Percentiles rank a stretch among this genome's conserved stretches.
These are phyloP conservation scores for Kluyveromyces siamensis DNA, from an alignment of 805 yeast species.

Conservation along the genomic window DNA sequence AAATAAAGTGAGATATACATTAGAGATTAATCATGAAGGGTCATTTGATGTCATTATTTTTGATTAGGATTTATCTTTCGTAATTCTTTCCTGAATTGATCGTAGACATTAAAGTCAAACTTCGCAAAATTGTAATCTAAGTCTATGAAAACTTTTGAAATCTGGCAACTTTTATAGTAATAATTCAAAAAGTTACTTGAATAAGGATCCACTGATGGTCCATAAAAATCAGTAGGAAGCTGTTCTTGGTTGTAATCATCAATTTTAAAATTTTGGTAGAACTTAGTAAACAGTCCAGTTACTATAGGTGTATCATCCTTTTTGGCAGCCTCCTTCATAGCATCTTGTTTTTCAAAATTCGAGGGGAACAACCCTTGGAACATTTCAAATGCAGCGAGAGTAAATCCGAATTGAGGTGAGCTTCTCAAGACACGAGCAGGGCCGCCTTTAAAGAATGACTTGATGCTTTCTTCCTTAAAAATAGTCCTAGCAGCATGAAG, in stretches of 20 bases:
- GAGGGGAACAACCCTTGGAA: conserved; percentile 71
- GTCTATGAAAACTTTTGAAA: conserved; percentile 52
- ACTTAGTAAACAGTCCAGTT: conserved; percentile 15
- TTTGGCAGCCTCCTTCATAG: conserved; percentile 7
- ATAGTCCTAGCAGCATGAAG: conserved; percentile 69
- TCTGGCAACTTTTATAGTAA: conserved; percentile 49
- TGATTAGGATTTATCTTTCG: conserved; percentile 7
- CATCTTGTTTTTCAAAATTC: conserved; percentile 1
- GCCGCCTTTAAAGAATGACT: conserved; percentile 93
- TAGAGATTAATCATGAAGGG: not conserved
- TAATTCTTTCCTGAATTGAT: conserved; percentile 27
- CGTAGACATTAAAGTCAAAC: conserved; percentile 43
- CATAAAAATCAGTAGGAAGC: conserved; percentile 15
- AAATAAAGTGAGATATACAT: not conserved
- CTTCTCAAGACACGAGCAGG: conserved; percentile 90
- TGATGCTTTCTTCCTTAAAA: conserved; percentile 69
- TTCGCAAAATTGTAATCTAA: conserved; percentile 52
- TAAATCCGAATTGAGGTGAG: conserved; percentile 96
- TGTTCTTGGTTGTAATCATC: conserved; percentile 5
- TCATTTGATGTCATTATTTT: conserved; percentile 2
- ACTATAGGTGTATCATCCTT: conserved; percentile 18
- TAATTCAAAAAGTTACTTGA: conserved; percentile 36
- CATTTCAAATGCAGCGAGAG: conserved; percentile 93
- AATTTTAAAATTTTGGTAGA: conserved; percentile 11
- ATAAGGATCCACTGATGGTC: conserved; percentile 23